These are phyloP conservation scores for Crinitomyces ghanaensis DNA, from an alignment of 805 yeast genomes.

Conservation along the genomic window DNA sequence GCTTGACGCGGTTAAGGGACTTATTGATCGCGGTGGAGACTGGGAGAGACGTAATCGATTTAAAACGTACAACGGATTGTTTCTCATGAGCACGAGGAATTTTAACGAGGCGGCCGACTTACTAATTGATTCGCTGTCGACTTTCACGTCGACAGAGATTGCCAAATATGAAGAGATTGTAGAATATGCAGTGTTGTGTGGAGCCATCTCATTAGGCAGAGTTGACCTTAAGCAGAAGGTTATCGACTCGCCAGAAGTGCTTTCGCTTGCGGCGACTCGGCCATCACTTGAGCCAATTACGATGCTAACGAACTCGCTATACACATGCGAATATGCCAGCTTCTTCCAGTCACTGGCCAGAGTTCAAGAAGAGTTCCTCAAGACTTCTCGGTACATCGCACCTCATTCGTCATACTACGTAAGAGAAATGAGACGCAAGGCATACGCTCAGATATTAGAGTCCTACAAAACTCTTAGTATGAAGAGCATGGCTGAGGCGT, in stretches of 20 bases:
- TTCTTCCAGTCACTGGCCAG: conserved; percentile 69
- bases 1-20: conserved; percentile 56
- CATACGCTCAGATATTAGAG: conserved; percentile 87
- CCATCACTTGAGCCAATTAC: conserved; percentile 68
- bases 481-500: conserved; percentile 87
- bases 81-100: conserved; percentile 71
- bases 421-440: conserved; percentile 90
- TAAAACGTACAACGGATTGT: conserved; percentile 84
- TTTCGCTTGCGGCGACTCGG: conserved; percentile 64
- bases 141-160: conserved; percentile 88
- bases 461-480: conserved; percentile 84
- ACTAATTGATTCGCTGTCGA: conserved; percentile 82
- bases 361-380: conserved; percentile 63
- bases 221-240: conserved; percentile 73
- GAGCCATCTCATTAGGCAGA: conserved; percentile 71
- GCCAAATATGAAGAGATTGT: conserved; percentile 85
- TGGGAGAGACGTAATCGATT: conserved; percentile 97
- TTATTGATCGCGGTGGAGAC: conserved; percentile 95
- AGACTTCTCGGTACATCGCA: conserved; percentile 50
- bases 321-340: conserved; percentile 75
- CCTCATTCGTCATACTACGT: conserved; percentile 76
- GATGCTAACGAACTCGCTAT: conserved; percentile 72
- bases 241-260: conserved; percentile 87
- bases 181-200: conserved; percentile 78
- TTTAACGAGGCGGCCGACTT: conserved; percentile 77